Base-by-base conservation (phyloP, 441 rosid genomes). In the Gossypium trilobum region DNA sequence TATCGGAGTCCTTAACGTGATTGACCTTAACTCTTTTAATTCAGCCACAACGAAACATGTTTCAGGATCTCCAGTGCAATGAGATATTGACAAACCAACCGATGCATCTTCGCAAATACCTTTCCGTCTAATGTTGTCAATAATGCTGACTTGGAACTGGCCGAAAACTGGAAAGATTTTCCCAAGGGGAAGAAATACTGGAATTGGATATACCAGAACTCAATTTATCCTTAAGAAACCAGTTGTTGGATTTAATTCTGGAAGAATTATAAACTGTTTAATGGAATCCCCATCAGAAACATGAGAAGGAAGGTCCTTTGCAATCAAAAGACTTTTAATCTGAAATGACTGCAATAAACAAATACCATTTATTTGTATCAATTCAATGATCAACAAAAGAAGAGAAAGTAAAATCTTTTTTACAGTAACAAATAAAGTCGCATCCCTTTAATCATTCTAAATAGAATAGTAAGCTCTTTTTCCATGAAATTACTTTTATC, bases 281-380 rank as follows among this genome's bases (percentile, higher is more conserved):
- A 25, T 81, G 44, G 84, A 78, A 71, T 87, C 84, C 42, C 82
- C 85, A 61, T 80, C 84, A 71, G 75, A 79, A 68, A 78, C 55
- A 78, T 80, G 80, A 25, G 81, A 85, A 23, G 58, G 74, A 59
- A 25, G 27, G 27, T 80, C 84, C 78, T 85, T 87, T 20, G 81
- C 65, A 79, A 80, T 77, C 91, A 89, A 87, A 64, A 84, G 81
- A 19, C 83, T 71, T 73, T 89, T 89, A 73, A 81, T 83, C 78
- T 87, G 87, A 74, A 81, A 84, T 25, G 27, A 25, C 27, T 25
- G 27, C 27, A 25, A 25, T 25, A 2, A 25, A 25, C 27, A 25
- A 25, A 25, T 25, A 25, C 4, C 27, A 25, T 25, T 2, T 25
- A 2, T 25, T 25, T 25, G 27, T 25, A 25, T 2, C 27, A 25